Evolutionary conservation across 495 filamentous ascomycete species (phyloP), one percentile per base, ranked within the genome.

Genomic region (Friedmanniomyces endolithicus): DNA sequence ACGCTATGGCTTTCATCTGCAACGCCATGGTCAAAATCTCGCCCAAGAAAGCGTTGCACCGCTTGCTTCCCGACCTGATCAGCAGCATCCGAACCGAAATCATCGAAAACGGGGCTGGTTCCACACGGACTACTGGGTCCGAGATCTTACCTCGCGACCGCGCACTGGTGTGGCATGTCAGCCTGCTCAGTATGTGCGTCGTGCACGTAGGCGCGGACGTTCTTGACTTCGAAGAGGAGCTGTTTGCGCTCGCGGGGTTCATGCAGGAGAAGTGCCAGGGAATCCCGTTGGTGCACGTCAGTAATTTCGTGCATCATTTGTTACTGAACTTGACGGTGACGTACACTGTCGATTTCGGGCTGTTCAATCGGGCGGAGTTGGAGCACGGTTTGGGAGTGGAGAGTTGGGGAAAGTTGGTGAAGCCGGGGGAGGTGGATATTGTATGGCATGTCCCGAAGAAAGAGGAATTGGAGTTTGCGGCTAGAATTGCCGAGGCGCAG

Each of bases 1-100:
- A 99, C 74, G 92, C 94, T 17, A 95, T 97, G 87, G 92, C 92
- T 1, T 99, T 95, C 74, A 95, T 96, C 40, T 94, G 88, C 76
- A 97, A 95, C 66, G 84, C 85, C 0, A 73, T 97, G 19, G 94
- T 90, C 78, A 97, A 97, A 70, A 84, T 90, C 60, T 86, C 90
- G 60, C 92, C 92, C 0, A 82, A 88, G 63, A 95, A 95, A 72
- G 85, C 89, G 2, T 75, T 99, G 34, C 92, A 88, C 64, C 79
- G 85, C 20, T 83, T 99, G 53, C 78, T 97, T 25, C 92, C 92
- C 0, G 84, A 94, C 69, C 72, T 99, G 54, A 83, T 90, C 39
- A 79, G 84, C 64, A 88, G 87, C 31, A 99, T 99, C 58, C 85
- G 89, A 46, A 94, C 87, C 50, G 92, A 99, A 64, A 97, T 99